Percentiles rank a stretch among this genome's conserved stretches.
Evolutionary conservation across 179 eudicot species (phyloP).

Genomic region (Silene noctiflora): DNA sequence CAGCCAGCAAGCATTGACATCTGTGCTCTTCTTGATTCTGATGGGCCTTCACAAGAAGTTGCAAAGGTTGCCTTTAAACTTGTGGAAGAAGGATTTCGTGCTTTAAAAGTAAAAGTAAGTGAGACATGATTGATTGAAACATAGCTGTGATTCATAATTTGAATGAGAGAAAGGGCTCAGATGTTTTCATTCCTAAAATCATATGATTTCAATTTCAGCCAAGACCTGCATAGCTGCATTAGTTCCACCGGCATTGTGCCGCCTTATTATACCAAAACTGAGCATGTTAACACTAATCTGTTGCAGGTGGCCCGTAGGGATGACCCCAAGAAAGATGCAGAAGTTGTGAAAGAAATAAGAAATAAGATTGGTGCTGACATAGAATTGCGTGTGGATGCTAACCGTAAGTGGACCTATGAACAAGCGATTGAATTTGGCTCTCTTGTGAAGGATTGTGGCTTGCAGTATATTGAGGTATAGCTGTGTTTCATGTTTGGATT

Average conservation of each 20-base stretch:
- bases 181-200: background rate
- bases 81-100: conserved; percentile 74
- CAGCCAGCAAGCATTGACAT: conserved; percentile 47
- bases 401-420: conserved; percentile 79
- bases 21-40: conserved; percentile 83
- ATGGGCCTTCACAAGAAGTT: conserved; percentile 71
- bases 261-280: background rate
- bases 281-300: background rate
- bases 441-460: conserved; percentile 57
- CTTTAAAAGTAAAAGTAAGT: conserved; percentile 84
- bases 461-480: conserved; percentile 87
- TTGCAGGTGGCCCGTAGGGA: conserved; percentile 79
- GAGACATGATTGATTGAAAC: conserved; percentile 3
- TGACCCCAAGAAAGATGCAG: conserved; percentile 77
- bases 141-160: conserved; percentile 17
- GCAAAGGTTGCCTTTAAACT: conserved; percentile 58
- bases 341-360: conserved; percentile 71
- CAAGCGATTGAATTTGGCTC: conserved; percentile 67
- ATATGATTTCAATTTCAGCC: background rate
- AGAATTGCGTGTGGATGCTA: conserved; percentile 88
- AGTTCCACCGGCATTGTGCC: background rate
- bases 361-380: conserved; percentile 58
- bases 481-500: background rate
- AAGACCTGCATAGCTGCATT: background rate
- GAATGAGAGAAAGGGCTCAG: background rate